A percentile compares a stretch with the other conserved stretches of the same genome.
These are phyloP conservation scores for Euphorbia corollata DNA, from an alignment of 441 rosid genomes.

Conservation along the genomic window DNA sequence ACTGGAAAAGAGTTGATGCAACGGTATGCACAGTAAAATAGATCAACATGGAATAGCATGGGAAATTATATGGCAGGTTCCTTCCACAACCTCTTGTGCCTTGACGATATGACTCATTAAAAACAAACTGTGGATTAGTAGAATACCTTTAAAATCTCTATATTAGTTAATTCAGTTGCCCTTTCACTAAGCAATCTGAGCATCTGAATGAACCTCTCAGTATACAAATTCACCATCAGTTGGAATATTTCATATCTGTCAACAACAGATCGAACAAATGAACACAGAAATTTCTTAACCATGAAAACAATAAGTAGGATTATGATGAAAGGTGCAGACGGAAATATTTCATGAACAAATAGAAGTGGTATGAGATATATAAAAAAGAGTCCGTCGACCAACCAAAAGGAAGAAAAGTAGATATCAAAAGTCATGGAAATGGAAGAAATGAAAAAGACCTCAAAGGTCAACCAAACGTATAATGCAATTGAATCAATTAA, in stretches of 20 bases:
- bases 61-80: background rate
- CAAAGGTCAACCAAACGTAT: background rate
- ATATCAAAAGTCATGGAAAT: background rate
- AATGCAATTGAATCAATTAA: slow-evolving; percentile 4
- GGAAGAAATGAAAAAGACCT: background rate
- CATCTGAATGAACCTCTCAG: slow-evolving; percentile 98
- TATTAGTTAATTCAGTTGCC: slow-evolving; percentile 78
- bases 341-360: background rate
- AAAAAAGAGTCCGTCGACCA: background rate
- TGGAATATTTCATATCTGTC: slow-evolving; percentile 98
- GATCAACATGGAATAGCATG: background rate
- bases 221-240: slow-evolving; percentile 94
- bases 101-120: slow-evolving; percentile 5
- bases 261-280: slow-evolving; percentile 16
- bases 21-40: slow-evolving; percentile 7
- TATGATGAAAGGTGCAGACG: background rate
- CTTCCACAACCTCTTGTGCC: slow-evolving; percentile 5
- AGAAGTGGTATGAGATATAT: background rate
- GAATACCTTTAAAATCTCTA: slow-evolving; percentile 92
- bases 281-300: background rate
- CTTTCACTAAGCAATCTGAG: slow-evolving; percentile 94
- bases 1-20: background rate
- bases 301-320: background rate
- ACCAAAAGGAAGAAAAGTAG: background rate
- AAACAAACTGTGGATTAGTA: slow-evolving; percentile 11